Base-by-base conservation (phyloP, 2,329 filamentous ascomycete genomes). In the Phyllosticta ampelicida region DNA sequence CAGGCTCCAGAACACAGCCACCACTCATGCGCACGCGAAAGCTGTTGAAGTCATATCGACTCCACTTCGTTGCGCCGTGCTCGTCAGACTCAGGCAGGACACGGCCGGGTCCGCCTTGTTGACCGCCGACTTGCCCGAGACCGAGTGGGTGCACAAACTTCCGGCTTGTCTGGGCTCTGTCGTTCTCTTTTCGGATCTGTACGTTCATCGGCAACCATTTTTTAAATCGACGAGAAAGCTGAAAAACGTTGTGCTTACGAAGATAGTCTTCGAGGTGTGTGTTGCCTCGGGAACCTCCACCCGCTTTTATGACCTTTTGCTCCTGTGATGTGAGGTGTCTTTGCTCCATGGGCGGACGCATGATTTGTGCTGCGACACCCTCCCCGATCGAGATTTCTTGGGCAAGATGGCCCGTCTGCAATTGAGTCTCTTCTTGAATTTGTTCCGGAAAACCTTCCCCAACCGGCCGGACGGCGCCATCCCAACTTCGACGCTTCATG, bases 401-500 rank as follows among this genome's bases (percentile, higher is more conserved):
- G 5, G 13, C 5, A n/a, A 44, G 13, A 4, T 4, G 23, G 23
- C 23, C 13, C 4, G n/a, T n/a, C 36, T 44, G 36, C 36, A 8
- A n/a, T 44, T 44, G 36, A 6, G 36, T 44, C 36, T 6, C 13
- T n/a, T 44, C 36, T n/a, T 44, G 36, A 6, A n/a, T n/a, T 44
- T 44, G 30, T n/a, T 44, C 36, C 16, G 36, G 36, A 44, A 44
- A 1, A n/a, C 36, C 36, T n/a, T 44, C 36, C n/a, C 36, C 13
- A 8, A n/a, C 16, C 36, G 36, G 36, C 13, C 36, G 36, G 4
- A n/a, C 6, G 8, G 36, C 36, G n/a, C 49, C 49, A 62, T 73
- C 71, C 64, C 66, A 73, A 53, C 70, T 68, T 63, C 73, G 67
- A 1, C 90, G 82, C 73, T 87, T 91, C 80, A 91, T 89, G 85